A percentile compares a stretch with the other conserved stretches of the same genome.
phyloP scores from a whole-genome alignment of 2,329 filamentous ascomycete species.

The Talaromyces sp. region DNA sequence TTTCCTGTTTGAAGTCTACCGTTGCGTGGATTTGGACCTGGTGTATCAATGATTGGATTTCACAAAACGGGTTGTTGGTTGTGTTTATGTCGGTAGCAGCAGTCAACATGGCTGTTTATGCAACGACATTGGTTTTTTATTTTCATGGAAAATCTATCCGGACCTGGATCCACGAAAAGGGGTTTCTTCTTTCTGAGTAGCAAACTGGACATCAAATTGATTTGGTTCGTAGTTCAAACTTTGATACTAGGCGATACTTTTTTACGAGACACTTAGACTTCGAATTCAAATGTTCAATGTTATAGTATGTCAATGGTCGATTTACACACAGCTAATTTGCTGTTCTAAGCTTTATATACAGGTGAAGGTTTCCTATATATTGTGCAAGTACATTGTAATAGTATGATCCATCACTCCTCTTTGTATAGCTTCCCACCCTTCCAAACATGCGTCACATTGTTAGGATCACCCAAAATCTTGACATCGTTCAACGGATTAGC shows the following conservation, averaged over 20 bases:
- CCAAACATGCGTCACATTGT: conserved; percentile 47
- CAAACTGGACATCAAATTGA: no score
- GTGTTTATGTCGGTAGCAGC: no score
- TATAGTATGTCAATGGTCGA: not conserved
- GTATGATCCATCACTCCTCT: not conserved
- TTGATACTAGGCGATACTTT: no score
- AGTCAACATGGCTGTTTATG: no score
- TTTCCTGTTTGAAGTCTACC: conserved; percentile 21
- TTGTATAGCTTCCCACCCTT: conserved; percentile 34
- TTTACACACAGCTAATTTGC: not conserved
- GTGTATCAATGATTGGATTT: conserved; percentile 16
- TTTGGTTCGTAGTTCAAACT: no score
- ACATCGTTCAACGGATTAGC: conserved; percentile 45
- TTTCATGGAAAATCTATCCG: no score
- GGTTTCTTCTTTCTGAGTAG: no score
- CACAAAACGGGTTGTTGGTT: not conserved
- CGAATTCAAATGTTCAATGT: not conserved
- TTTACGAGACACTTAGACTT: no score
- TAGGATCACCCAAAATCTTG: conserved; percentile 32
- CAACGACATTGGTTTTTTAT: no score
- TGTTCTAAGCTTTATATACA: not conserved
- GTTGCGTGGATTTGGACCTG: conserved; percentile 27
- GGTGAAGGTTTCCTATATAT: not conserved
- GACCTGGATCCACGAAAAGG: no score
- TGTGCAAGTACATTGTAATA: not conserved